Evolutionary conservation across 805 yeast genomes (phyloP), one percentile per base, ranked within the genome.

Genomic region (Saccharomycopsis sp.): DNA sequence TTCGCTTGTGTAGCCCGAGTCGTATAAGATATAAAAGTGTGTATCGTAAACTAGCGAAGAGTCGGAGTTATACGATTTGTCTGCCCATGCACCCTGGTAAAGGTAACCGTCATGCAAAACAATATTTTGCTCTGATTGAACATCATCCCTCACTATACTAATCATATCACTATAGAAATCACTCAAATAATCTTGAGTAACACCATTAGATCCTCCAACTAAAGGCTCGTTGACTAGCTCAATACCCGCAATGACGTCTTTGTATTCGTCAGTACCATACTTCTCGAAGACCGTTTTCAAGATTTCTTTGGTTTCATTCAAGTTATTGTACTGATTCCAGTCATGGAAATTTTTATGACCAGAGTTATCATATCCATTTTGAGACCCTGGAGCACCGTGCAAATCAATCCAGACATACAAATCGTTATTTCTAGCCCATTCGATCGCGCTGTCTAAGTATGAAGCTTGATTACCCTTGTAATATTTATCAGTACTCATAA

Each of bases 361-460:
- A 3, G 89, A 83, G 64, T 88, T 89, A 66, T 88, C 92, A 74
- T 87, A 88, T 14, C 95, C 95, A 68, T 89, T 89, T 66, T 89
- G 95, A 1, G 92, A 84, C 0, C 92, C 94, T 5, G 95, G 94
- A 5, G 80, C 83, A 15, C 94, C 91, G 65, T 89, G 96, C 53
- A 89, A 71, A 67, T 89, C 95, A 55, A 89, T 73, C 84, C 87
- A 81, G 3, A 84, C 86, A 58, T 85, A 80, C 61, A 89, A 71
- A 12, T 76, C 84, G 63, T 83, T 70, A 51, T 74, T 73, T 21
- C 80, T 70, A 18, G 87, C 83, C 95, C 95, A 89, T 50, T 73
- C 79, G 50, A 89, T 71, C 0, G 90, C 88, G 57, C 79, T 71
- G 51, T 85, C 81, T 58, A 89, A 71, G 65, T 86, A 88, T 3